Base-by-base conservation (phyloP, 345 rosid genomes). In the Rhodomyrtus tomentosa region DNA sequence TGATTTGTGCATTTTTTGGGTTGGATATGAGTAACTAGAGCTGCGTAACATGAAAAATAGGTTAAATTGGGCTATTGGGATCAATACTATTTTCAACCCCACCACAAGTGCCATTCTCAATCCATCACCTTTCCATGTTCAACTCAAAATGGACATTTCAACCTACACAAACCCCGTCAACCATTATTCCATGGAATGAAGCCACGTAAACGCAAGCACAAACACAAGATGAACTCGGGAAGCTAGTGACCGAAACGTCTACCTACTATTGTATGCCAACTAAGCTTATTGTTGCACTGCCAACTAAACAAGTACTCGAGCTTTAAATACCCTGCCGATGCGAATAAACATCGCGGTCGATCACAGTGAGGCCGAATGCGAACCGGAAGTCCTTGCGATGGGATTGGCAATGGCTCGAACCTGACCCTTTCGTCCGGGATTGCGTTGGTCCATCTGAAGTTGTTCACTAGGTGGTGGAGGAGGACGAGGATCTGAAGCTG, bases 401-500 rank as follows among this genome's bases (percentile, higher is more conserved):
- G 89, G 40, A 83, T 81, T 0, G 86, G 86, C 82, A 85, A 3
- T 25, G 87, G 86, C 16, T 82, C 82, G 5, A 81, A 87, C 42
- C 22, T 49, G 50, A 88, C 38, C 38, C 42, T 83, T 79, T 88
- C 86, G 20, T 58, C 55, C 3, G 90, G 86, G 7, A 14, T 56
- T 55, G 52, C 6, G 12, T 85, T 40, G 25, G 83, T 86, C 90
- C 90, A 88, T 22, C 52, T 32, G 86, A 88, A 88, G 49, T 81
- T 83, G 16, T 48, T 86, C 24, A 86, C 81, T 29, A 88, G 55
- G 81, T 83, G 53, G 83, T 88, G 88, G 32, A 88, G 72, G 58
- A 88, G 85, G 42, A 85, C 59, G 20, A 88, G 87, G 11, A 88
- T 86, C 80, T 81, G 76, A 9, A 83, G 25, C 15, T 81, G 81